phyloP scores from a whole-genome alignment of 768 basidiomycete species.

The Calvatia gigantea region DNA sequence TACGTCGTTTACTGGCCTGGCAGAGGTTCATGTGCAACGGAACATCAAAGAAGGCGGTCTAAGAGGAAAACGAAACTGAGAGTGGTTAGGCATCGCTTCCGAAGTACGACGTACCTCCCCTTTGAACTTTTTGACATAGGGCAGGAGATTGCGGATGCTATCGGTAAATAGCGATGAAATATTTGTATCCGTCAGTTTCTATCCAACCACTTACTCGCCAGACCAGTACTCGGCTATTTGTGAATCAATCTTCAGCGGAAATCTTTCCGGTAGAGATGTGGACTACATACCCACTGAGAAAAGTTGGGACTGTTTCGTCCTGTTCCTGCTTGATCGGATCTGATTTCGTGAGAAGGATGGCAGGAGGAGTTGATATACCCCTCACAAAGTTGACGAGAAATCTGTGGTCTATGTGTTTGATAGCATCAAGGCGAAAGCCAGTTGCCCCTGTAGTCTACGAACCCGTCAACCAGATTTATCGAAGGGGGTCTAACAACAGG shows the following conservation, averaged over 20 bases:
- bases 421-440: constrained; percentile 87
- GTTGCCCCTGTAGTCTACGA: constrained; percentile 59
- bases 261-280: neutral
- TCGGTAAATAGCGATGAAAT: constrained; percentile 33
- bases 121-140: constrained; percentile 57
- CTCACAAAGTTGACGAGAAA: constrained; percentile 72
- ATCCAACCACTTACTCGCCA: constrained; percentile 43
- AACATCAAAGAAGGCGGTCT: constrained; percentile 91
- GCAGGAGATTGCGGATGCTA: constrained; percentile 36
- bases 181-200: neutral
- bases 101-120: constrained; percentile 49
- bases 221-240: constrained; percentile 83
- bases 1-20: constrained; percentile 65
- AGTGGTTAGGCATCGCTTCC: constrained; percentile 1
- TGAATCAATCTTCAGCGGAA: neutral
- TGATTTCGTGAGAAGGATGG: constrained; percentile 21
- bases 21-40: constrained; percentile 85
- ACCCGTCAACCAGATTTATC: neutral
- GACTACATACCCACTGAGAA: constrained; percentile 51
- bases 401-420: constrained; percentile 80
- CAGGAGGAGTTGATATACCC: constrained; percentile 1
- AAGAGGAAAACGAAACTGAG: constrained; percentile 6
- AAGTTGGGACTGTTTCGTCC: constrained; percentile 41
- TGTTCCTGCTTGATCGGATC: constrained; percentile 50
- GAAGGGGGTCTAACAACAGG: neutral